These are phyloP conservation scores for Hypoxylon sp. DNA, from an alignment of 2,329 filamentous ascomycete genomes.

Conservation along the genomic window DNA sequence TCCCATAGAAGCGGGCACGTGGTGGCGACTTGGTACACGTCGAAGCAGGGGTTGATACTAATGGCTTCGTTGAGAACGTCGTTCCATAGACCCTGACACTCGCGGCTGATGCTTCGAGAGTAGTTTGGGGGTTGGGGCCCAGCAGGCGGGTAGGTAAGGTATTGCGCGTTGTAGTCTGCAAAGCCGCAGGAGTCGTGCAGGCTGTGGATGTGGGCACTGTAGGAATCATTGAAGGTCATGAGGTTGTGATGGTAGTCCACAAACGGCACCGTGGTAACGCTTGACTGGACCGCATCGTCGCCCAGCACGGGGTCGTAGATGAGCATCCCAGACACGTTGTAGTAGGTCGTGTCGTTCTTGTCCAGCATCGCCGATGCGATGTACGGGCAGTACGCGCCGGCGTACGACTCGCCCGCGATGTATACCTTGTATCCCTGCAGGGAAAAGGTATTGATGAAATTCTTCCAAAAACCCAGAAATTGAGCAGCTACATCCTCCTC, in stretches of 20 bases:
- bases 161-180: slow-evolving; percentile 66
- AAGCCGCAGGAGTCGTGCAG: slow-evolving; percentile 70
- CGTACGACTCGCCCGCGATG: slow-evolving; percentile 69
- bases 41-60: slow-evolving; percentile 76
- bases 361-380: slow-evolving; percentile 69
- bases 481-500: slow-evolving; percentile 79
- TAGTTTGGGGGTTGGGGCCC: slow-evolving; percentile 67
- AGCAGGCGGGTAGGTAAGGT: slow-evolving; percentile 74
- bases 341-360: slow-evolving; percentile 63
- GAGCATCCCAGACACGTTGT: slow-evolving; percentile 67
- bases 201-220: slow-evolving; percentile 66
- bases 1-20: slow-evolving; percentile 79
- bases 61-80: slow-evolving; percentile 66
- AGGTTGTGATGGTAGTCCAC: slow-evolving; percentile 69
- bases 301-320: slow-evolving; percentile 77
- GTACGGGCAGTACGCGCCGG: slow-evolving; percentile 69
- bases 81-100: slow-evolving; percentile 69
- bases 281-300: slow-evolving; percentile 59
- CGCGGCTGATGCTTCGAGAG: slow-evolving; percentile 60
- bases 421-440: slow-evolving; percentile 68
- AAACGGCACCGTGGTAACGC: slow-evolving; percentile 67
- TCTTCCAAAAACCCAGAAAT: slow-evolving; percentile 81
- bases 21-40: slow-evolving; percentile 76
- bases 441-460: slow-evolving; percentile 69
- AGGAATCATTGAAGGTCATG: slow-evolving; percentile 71